Evolutionary conservation across 2,329 filamentous ascomycete species (phyloP), one percentile per base, ranked within the genome.

Genomic region (Calonectria leucothoes): DNA sequence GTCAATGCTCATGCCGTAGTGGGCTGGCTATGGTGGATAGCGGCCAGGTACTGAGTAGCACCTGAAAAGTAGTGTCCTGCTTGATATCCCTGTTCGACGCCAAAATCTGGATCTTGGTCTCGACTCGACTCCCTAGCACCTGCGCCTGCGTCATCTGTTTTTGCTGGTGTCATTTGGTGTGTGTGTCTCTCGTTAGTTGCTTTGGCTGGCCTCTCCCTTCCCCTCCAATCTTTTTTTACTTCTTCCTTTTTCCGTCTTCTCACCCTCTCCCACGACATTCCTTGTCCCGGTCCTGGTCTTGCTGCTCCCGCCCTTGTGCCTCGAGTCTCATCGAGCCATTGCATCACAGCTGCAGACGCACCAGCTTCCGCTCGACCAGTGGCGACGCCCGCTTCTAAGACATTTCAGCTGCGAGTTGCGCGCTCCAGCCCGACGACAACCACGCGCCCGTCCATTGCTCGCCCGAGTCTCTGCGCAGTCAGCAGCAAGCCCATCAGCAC

Each of bases 41-140:
- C 45, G 49, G 70, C 25, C 35, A 64, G 35, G 55, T 27, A 55
- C 51, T 29, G 10, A 39, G 55, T 39, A 39, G 55, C 55, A 61
- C 55, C 55, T 11, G 52, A 35, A 39, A 45, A 20, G 59, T 64
- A 64, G 37, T 64, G 59, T 52, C 42, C 64, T 66, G 55, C 55
- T 72, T 57, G 70, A 66, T 59, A 72, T 61, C 70, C 70, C 66
- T 72, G 70, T 45, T 51, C 17, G 48, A 25, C 37, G 57, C 48
- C 52, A 48, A 55, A 72, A 69, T 72, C 70, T 72, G 65, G 57
- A 72, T 68, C 55, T 72, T 66, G 42, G 64, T 61, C 64, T 66
- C 59, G 65, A 69, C 64, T 71, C 70, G 45, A 55, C 23, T 68
- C 70, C 45, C 35, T 29, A 59, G 51, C 45, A 48, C 39, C 42